These are phyloP conservation scores for Draba incana DNA, from an alignment of 345 rosid genomes.

Conservation along the genomic window DNA sequence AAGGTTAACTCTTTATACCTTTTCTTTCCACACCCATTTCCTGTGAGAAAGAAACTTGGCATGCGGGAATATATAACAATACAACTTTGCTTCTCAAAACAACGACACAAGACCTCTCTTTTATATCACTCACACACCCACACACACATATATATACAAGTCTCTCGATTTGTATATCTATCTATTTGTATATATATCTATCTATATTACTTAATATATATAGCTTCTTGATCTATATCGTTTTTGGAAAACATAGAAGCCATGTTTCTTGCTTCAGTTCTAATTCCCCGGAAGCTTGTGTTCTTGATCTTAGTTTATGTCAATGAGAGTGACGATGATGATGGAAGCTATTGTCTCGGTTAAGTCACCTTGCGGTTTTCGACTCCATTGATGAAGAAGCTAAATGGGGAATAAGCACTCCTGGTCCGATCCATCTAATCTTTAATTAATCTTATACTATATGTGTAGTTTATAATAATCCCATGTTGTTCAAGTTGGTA, in stretches of 20 bases:
- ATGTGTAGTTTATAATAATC: not conserved
- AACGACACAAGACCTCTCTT: slow-evolving; percentile 37
- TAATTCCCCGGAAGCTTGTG: slow-evolving; percentile 9
- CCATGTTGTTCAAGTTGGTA: slow-evolving; percentile 5
- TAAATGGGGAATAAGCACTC: slow-evolving; percentile 44
- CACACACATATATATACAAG: not conserved
- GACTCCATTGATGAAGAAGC: slow-evolving; percentile 16
- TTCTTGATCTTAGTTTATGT: slow-evolving; percentile 29
- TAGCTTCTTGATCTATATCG: not conserved
- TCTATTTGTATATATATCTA: slow-evolving; percentile 29
- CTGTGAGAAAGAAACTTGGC: slow-evolving; percentile 35
- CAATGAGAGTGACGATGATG: slow-evolving; percentile 14
- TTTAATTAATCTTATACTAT: not conserved
- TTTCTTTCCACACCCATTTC: slow-evolving; percentile 27
- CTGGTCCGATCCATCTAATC: slow-evolving; percentile 36
- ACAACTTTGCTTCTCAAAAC: slow-evolving; percentile 42
- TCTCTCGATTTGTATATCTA: slow-evolving; percentile 11
- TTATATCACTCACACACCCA: not conserved
- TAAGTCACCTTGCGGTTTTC: slow-evolving; percentile 18
- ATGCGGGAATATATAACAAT: slow-evolving; percentile 45
- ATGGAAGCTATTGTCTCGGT: slow-evolving; percentile 8
- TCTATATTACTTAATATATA: slow-evolving; percentile 10
- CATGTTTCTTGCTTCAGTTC: slow-evolving; percentile 28
- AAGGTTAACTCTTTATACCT: slow-evolving; percentile 30
- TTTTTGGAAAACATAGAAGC: not conserved